Base-by-base conservation (phyloP, 164 flowering plant species). In the Aristolochia californica region DNA sequence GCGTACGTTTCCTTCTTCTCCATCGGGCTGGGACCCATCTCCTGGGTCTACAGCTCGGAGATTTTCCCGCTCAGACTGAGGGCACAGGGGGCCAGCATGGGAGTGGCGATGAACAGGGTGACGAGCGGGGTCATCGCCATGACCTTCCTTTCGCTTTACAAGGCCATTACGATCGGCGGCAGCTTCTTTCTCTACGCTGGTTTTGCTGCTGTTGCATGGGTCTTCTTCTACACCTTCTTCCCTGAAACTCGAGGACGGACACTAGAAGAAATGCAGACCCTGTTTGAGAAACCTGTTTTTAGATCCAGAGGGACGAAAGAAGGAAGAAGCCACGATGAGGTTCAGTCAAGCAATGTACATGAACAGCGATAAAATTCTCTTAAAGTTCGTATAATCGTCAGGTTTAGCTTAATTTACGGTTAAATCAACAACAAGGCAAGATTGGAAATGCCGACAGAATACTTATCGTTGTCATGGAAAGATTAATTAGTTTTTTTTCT, bases 151-250 rank as follows among this genome's bases (percentile, higher is more conserved):
- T 62, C 74, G 0, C 48, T 71, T 9, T 71, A 67, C 45, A 58
- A 69, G n/a, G 70, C 70, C 25, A 69, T 73, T n/a, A 73, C 76
- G 2, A 69, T 73, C 22, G 76, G 76, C 12, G 76, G 76, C 22
- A 18, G 45, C 22, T 73, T 69, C 58, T 73, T 66, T 24, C 43
- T 69, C 52, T 66, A 59, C 43, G 64, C 61, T 1, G 68, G 62
- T 0, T 16, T 72, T 5, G 20, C 68, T 0, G 38, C 55, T 11
- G 0, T 69, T 47, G 72, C 70, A 9, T 69, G 62, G 70, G 11
- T 69, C 5, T 70, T 66, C 57, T 68, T 72, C 63, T 72, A 25
- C 24, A 56, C 60, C 62, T 52, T 43, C 20, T 30, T 63, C 30
- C 76, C 73, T 20, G 76, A 72, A 56, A 72, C 76, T 0, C 66